phyloP scores from a whole-genome alignment of 768 basidiomycete species.

The Mycena epipterygia region DNA sequence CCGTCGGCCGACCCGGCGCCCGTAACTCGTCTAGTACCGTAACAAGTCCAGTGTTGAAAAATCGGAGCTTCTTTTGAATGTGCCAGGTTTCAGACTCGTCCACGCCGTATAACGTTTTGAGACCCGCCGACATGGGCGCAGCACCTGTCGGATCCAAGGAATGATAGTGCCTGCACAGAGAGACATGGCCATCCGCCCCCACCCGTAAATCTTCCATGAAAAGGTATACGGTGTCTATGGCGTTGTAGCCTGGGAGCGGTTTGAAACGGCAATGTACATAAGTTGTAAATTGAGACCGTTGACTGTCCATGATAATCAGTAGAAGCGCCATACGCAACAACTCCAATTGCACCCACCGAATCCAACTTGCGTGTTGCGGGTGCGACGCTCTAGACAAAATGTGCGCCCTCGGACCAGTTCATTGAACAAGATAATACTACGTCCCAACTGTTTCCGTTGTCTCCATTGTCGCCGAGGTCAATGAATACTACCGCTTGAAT shows the following conservation, averaged over 20 bases:
- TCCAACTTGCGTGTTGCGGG: conserved; percentile 3
- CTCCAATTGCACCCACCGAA: conserved; percentile 4
- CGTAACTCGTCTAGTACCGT: conserved; percentile 1
- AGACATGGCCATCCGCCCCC: conserved; percentile 4
- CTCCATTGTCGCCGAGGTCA: conserved; percentile 7
- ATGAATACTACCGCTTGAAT: not conserved
- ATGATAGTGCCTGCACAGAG: conserved; percentile 1
- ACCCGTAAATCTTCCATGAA: conserved; percentile 12
- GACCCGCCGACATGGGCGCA: conserved; percentile 2
- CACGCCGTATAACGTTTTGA: conserved; percentile 3
- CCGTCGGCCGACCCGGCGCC: not conserved
- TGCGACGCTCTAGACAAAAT: conserved; percentile 3
- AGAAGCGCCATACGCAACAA: no score
- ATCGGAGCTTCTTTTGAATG: not conserved
- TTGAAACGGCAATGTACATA: not conserved
- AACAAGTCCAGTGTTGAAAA: not conserved
- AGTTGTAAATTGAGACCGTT: not conserved
- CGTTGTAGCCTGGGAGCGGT: not conserved
- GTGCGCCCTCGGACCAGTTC: conserved; percentile 4
- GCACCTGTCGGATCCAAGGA: conserved; percentile 12
- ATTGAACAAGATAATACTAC: not conserved
- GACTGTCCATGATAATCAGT: not conserved
- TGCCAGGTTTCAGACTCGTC: not conserved
- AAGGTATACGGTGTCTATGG: conserved; percentile 11
- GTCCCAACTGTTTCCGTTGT: conserved; percentile 14